These are phyloP conservation scores for Sugiyamaella castrensis DNA, from an alignment of 1,139 yeast genomes.

Conservation along the genomic window DNA sequence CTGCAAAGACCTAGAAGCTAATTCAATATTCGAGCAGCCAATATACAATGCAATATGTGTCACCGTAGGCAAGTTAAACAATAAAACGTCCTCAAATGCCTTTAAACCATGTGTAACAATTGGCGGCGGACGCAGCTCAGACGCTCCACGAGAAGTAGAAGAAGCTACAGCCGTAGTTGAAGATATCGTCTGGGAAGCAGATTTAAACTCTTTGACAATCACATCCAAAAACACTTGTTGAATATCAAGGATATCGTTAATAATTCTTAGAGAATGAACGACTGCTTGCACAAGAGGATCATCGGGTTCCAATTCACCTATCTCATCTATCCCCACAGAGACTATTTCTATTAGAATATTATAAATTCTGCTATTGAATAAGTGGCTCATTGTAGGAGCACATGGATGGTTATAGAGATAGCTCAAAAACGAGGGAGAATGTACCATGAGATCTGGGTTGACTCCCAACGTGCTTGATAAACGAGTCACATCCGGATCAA, in stretches of 20 bases:
- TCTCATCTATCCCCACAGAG: slow-evolving; percentile 53
- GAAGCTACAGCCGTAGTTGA: slow-evolving; percentile 1
- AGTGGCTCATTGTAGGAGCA: slow-evolving; percentile 56
- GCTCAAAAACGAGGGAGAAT: slow-evolving; percentile 38
- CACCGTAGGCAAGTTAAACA: slow-evolving; percentile 64
- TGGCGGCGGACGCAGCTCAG: slow-evolving; percentile 16
- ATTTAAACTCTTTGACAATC: slow-evolving; percentile 25
- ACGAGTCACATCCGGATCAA: slow-evolving; percentile 62
- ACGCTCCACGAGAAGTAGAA: neutral
- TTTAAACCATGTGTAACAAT: slow-evolving; percentile 61
- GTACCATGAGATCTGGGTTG: slow-evolving; percentile 51
- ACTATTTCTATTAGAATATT: slow-evolving; percentile 55
- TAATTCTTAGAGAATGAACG: slow-evolving; percentile 40
- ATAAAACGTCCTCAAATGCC: slow-evolving; percentile 66
- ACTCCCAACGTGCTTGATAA: slow-evolving; percentile 35
- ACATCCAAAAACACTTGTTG: slow-evolving; percentile 45
- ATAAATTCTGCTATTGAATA: slow-evolving; percentile 59
- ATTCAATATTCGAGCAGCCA: slow-evolving; percentile 49
- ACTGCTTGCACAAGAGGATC: slow-evolving; percentile 37
- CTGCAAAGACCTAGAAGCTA: slow-evolving; percentile 54
- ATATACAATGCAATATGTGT: slow-evolving; percentile 70
- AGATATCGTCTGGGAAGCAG: neutral
- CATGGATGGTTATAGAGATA: slow-evolving; percentile 63
- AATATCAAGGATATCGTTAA: slow-evolving; percentile 50
- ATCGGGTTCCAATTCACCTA: slow-evolving; percentile 43